A percentile compares a stretch with the other conserved stretches of the same genome.
phyloP scores from a whole-genome alignment of 108 stramenopile species.

The Cyclotella atomus region DNA sequence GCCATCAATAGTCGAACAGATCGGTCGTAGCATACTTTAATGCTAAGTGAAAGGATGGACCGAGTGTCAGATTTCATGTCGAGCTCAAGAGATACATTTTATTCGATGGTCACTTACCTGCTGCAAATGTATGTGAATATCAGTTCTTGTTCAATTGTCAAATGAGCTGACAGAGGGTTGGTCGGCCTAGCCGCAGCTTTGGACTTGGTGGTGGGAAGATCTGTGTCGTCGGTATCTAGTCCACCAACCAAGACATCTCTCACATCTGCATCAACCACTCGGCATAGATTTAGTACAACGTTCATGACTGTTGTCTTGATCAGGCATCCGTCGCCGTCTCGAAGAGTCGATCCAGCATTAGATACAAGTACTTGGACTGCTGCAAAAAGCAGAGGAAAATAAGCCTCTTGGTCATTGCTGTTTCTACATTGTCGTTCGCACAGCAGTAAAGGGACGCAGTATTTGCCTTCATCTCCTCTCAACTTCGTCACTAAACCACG shows the following conservation, averaged over 20 bases:
- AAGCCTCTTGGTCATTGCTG: slow-evolving; percentile 16
- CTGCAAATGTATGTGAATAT: slow-evolving; percentile 45
- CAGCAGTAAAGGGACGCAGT: slow-evolving; percentile 37
- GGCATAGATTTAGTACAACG: slow-evolving; percentile 68
- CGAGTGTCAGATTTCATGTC: not conserved
- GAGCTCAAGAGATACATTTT: not conserved
- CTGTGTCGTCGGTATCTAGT: slow-evolving; percentile 43
- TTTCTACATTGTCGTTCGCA: slow-evolving; percentile 34
- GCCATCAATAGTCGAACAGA: slow-evolving; percentile 47
- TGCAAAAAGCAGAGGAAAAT: slow-evolving; percentile 72
- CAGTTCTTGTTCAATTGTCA: slow-evolving; percentile 44
- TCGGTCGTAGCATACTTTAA: slow-evolving; percentile 41
- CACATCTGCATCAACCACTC: slow-evolving; percentile 57
- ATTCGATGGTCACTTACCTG: slow-evolving; percentile 10
- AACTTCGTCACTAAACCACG: slow-evolving; percentile 69
- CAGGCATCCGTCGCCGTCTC: slow-evolving; percentile 57
- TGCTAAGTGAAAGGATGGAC: not conserved
- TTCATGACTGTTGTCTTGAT: slow-evolving; percentile 69
- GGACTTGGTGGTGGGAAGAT: slow-evolving; percentile 47
- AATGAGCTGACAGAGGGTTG: not conserved
- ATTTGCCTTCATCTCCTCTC: slow-evolving; percentile 46
- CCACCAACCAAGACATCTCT: slow-evolving; percentile 53
- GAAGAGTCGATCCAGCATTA: slow-evolving; percentile 39
- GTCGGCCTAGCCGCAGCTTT: slow-evolving; percentile 18
- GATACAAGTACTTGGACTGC: slow-evolving; percentile 66